Conservation (phyloP, 208 protist species). For the Naegleria fowleri region DNA sequence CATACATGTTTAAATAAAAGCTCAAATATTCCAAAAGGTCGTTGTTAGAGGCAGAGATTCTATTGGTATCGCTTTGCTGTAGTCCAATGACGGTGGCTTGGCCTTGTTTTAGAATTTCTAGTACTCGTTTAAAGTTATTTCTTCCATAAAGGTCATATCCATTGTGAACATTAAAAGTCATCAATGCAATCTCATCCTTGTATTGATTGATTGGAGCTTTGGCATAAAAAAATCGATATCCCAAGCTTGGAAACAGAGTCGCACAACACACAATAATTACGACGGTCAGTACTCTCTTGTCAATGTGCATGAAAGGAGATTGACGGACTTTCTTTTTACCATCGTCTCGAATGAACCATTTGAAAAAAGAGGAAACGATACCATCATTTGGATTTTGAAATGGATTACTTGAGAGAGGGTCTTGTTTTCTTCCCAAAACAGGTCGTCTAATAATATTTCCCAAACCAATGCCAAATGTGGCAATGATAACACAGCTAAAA, state of each 20-base stretch:
- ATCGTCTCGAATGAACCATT: not conserved
- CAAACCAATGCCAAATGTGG: not conserved
- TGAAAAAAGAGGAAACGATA: not conserved
- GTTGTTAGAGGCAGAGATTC: not conserved
- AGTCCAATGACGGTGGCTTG: conserved; percentile 5
- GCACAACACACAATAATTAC: not conserved
- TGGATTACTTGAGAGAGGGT: not conserved
- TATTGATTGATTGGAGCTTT: not conserved
- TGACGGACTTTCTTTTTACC: not conserved
- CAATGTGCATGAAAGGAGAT: not conserved
- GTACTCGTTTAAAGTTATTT: not conserved
- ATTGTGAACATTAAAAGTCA: conserved; percentile 16
- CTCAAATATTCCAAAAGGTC: not conserved
- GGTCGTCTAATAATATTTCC: not conserved
- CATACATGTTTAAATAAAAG: not conserved
- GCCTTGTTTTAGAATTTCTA: not conserved
- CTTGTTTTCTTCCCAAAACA: not conserved
- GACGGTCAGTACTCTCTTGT: not conserved
- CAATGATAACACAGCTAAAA: not conserved
- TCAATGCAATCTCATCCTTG: not conserved
- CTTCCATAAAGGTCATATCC: not conserved
- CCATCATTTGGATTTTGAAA: not conserved
- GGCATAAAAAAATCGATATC: not conserved
- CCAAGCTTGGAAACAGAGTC: not conserved
- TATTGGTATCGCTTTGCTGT: not conserved